phyloP scores from a whole-genome alignment of 2,329 filamentous ascomycete species.

The Arthrobotrys sinensis region DNA sequence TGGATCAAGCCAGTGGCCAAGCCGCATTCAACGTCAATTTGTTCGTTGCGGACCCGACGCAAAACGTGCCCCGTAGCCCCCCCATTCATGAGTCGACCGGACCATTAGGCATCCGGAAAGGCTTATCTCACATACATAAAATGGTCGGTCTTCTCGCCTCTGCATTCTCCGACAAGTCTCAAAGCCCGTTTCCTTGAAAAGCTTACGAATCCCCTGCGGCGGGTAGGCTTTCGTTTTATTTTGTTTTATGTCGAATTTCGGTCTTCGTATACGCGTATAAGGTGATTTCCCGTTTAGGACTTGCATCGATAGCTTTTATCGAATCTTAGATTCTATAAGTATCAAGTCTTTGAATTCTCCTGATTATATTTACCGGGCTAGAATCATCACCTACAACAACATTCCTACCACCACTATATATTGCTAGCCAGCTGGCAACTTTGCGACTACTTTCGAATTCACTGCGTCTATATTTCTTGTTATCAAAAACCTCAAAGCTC shows the following conservation, averaged over 20 bases:
- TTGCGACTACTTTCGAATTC: background rate
- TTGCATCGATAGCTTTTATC: conserved; percentile 11
- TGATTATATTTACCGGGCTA: background rate
- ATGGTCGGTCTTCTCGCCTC: conserved; percentile 1
- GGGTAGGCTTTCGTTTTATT: conserved; percentile 25
- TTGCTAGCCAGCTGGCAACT: background rate
- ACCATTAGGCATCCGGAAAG: conserved; percentile 18
- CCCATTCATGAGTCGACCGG: conserved; percentile 1
- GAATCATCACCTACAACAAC: background rate
- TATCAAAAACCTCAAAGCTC: background rate
- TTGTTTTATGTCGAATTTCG: conserved; percentile 34
- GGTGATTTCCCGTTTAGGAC: conserved; percentile 35
- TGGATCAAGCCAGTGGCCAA: conserved; percentile 19
- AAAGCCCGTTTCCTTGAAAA: conserved; percentile 9
- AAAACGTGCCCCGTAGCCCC: conserved; percentile 14
- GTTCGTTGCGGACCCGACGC: conserved; percentile 27
- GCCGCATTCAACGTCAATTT: conserved; percentile 33
- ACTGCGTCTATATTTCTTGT: background rate
- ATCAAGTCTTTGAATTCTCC: background rate
- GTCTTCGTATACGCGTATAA: conserved; percentile 41
- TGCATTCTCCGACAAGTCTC: conserved; percentile 21
- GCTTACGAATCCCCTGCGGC: conserved; percentile 42
- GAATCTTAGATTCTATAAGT: conserved; percentile 33
- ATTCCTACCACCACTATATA: background rate
- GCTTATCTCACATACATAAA: background rate